Evolutionary conservation across 2,329 filamentous ascomycete species (phyloP), one percentile per base, ranked within the genome.

Genomic region (Pestalotiopsis sp.): DNA sequence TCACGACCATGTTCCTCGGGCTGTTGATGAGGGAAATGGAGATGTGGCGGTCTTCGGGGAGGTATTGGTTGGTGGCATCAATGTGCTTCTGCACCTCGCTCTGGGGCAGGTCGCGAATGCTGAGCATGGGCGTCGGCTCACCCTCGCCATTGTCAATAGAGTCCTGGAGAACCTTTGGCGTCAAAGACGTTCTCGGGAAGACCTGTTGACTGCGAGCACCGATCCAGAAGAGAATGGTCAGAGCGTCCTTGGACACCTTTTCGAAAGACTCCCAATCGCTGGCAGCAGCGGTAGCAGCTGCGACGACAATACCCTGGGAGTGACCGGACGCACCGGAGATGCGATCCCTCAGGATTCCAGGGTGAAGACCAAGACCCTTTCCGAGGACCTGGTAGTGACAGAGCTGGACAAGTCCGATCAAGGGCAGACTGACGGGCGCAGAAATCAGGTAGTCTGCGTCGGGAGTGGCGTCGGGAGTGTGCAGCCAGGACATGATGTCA

Each of bases 141-240:
- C 97, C 97, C 83, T 99, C 96, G 66, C 96, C 95, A 79, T 96
- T 91, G 78, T 98, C 95, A 73, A 94, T 88, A 1, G 96, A 98
- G 82, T 99, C 96, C 78, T 95, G 93, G 66, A 99, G 87, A 77
- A 95, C 93, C 59, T 90, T 93, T 0, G 96, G 97, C 3, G 95
- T 94, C 76, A 99, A 88, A 41, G 96, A 98, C 3, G 96, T 99
- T 74, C 93, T 91, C 52, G 96, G 97, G 82, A 98, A 99, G 2
- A 95, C 95, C 82, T 99, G 96, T 81, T 99, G 96, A 81, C 95
- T 98, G 77, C 96, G 92, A 70, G 95, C 91, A 79, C 97, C 96
- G 74, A 99, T 97, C 96, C 96, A 99, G 87, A 99, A 99, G 38
- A 99, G 91, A 77, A 98, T 93, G 38, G 93, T 96, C 72, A 99